These are phyloP conservation scores for Giardia duodenalis DNA, from an alignment of 208 protist species.

Conservation along the genomic window DNA sequence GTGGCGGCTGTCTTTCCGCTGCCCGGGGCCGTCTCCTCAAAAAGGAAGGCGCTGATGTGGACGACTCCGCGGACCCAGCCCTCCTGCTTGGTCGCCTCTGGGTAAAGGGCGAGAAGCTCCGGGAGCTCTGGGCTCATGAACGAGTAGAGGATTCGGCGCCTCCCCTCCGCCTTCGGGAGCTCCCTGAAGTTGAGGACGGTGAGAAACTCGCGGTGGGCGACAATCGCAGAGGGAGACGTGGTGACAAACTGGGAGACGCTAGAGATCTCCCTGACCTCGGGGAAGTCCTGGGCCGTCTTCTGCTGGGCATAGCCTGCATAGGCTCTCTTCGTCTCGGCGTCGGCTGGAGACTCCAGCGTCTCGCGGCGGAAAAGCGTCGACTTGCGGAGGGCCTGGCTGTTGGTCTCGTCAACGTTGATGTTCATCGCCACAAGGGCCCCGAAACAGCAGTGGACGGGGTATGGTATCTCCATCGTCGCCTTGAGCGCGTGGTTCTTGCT, in stretches of 20 bases:
- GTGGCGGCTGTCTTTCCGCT: not conserved
- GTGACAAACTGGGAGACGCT: not conserved
- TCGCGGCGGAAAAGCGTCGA: not conserved
- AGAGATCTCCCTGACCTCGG: not conserved
- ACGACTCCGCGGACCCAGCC: not conserved
- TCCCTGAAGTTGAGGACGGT: not conserved
- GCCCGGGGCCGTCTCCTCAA: not conserved
- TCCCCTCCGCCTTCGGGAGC: not conserved
- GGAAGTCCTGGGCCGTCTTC: not conserved
- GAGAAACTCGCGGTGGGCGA: not conserved
- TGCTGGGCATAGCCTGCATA: not conserved
- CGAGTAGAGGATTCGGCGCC: not conserved
- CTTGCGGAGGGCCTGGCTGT: not conserved
- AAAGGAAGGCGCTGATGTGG: not conserved
- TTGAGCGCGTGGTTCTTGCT: not conserved
- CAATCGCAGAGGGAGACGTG: not conserved
- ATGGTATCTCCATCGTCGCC: not conserved
- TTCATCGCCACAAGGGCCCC: not conserved
- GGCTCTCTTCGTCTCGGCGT: not conserved
- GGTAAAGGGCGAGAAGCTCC: not conserved
- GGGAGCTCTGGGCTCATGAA: not conserved
- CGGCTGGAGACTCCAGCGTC: not conserved
- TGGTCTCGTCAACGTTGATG: not conserved
- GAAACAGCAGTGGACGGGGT: not conserved
- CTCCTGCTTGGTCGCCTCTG: not conserved